These are phyloP conservation scores for Rhododendron kiyosumense DNA, from an alignment of 148 eudicot genomes.

Conservation along the genomic window DNA sequence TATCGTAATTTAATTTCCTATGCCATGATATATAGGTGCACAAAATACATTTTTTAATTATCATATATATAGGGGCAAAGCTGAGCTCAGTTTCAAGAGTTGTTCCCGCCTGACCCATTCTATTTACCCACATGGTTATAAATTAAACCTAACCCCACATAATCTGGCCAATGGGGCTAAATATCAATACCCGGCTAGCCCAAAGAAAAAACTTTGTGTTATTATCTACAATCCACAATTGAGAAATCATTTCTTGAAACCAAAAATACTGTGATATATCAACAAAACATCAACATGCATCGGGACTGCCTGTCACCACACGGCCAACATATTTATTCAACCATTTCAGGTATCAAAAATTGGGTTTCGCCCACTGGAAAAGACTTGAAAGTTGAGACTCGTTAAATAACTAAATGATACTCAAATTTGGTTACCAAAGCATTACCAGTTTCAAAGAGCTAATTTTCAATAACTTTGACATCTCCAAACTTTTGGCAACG, in stretches of 20 bases:
- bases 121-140: too few relatives aligned
- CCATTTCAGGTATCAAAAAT: neutral
- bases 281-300: neutral
- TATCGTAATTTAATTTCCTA: too few relatives aligned
- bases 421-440: too few relatives aligned
- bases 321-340: too few relatives aligned
- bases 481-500: neutral
- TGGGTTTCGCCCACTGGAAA: neutral
- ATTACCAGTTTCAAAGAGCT: too few relatives aligned
- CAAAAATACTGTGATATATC: neutral
- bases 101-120: neutral
- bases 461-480: neutral
- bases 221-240: neutral
- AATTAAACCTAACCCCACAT: neutral
- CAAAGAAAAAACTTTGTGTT: neutral
- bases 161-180: too few relatives aligned
- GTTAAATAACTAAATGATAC: neutral
- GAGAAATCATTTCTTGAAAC: neutral
- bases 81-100: too few relatives aligned
- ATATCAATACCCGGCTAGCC: neutral
- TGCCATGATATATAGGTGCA: too few relatives aligned
- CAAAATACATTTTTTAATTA: too few relatives aligned
- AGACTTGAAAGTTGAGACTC: neutral
- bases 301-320: too few relatives aligned
- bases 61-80: too few relatives aligned